phyloP scores from a whole-genome alignment of 2,329 filamentous ascomycete genomes.

The Botryotinia calthae region DNA sequence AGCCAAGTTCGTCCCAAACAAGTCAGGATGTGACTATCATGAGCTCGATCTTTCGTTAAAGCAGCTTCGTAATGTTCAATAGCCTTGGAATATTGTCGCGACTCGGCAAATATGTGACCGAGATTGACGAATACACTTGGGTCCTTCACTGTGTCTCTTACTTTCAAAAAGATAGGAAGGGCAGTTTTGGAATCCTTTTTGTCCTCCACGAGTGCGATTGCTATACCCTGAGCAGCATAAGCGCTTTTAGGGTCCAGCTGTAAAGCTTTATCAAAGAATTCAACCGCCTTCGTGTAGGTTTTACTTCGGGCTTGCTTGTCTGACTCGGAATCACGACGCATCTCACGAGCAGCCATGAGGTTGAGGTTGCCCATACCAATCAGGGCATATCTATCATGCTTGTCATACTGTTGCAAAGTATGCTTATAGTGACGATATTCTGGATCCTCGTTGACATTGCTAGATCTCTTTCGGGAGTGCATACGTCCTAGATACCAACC shows the following conservation, averaged over 20 bases:
- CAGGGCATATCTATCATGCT: conserved; percentile 95
- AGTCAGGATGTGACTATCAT: conserved; percentile 65
- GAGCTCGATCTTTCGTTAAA: conserved; percentile 58
- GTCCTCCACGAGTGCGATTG: conserved; percentile 90
- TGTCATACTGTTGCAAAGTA: conserved; percentile 89
- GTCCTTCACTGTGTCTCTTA: conserved; percentile 87
- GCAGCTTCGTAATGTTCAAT: conserved; percentile 92
- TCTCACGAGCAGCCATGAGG: conserved; percentile 85
- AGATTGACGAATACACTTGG: conserved; percentile 88
- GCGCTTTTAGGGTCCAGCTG: conserved; percentile 94
- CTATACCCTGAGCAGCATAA: conserved; percentile 92
- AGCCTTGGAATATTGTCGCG: conserved; percentile 85
- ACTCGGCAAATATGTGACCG: conserved; percentile 86
- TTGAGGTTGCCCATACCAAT: conserved; percentile 92
- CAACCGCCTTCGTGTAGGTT: conserved; percentile 86
- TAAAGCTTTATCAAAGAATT: conserved; percentile 97
- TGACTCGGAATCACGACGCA: conserved; percentile 83
- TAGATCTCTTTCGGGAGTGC: conserved; percentile 73
- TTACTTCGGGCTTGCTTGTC: conserved; percentile 89
- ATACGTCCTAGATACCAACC: conserved; percentile 91
- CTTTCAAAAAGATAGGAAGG: conserved; percentile 83
- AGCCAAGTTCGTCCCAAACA: conserved; percentile 71
- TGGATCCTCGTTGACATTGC: conserved; percentile 81
- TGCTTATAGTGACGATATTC: conserved; percentile 96
- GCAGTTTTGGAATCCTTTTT: conserved; percentile 83